Percentiles rank a stretch among this genome's conserved stretches.
Conservation (phyloP, 2,329 filamentous ascomycete species). For the Gaeumannomyces sp. region DNA sequence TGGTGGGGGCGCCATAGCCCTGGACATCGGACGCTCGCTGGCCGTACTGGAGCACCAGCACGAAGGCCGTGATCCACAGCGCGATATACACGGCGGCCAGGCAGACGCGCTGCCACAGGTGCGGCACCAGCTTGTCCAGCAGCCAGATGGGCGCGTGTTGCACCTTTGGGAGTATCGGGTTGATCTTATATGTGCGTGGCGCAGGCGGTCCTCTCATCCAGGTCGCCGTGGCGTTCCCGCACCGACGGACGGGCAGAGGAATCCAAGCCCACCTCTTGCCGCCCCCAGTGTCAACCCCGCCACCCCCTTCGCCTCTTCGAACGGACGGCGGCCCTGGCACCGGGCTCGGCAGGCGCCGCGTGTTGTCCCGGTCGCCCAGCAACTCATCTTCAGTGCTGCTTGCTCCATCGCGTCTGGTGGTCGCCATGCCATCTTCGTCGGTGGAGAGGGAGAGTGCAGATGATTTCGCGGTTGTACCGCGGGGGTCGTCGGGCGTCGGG, state of each 20-base stretch:
- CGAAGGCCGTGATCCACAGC: slow-evolving; percentile 64
- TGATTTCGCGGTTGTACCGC: neutral
- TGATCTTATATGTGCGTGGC: slow-evolving; percentile 45
- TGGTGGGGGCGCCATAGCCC: slow-evolving; percentile 59
- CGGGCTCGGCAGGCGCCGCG: neutral
- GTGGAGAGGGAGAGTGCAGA: neutral
- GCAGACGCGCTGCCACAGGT: slow-evolving; percentile 47
- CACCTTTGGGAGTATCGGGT: slow-evolving; percentile 56
- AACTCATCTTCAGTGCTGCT: slow-evolving; percentile 7
- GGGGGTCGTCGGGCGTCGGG: neutral
- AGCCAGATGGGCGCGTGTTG: slow-evolving; percentile 62
- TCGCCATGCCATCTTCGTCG: neutral
- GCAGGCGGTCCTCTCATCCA: slow-evolving; percentile 54
- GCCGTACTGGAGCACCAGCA: slow-evolving; percentile 60
- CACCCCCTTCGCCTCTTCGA: neutral
- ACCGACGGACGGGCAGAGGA: slow-evolving; percentile 47
- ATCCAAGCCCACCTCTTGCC: slow-evolving; percentile 46
- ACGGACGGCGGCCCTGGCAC: neutral
- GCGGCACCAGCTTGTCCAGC: slow-evolving; percentile 56
- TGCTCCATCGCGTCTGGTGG: neutral
- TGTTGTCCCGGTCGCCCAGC: neutral
- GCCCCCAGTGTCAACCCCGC: neutral
- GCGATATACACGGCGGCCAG: slow-evolving; percentile 55
- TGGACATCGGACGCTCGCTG: slow-evolving; percentile 54
- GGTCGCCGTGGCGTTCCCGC: slow-evolving; percentile 31